Evolutionary conservation across 768 basidiomycete species (phyloP), one percentile per base, ranked within the genome.

Genomic region (Pholiota molesta): DNA sequence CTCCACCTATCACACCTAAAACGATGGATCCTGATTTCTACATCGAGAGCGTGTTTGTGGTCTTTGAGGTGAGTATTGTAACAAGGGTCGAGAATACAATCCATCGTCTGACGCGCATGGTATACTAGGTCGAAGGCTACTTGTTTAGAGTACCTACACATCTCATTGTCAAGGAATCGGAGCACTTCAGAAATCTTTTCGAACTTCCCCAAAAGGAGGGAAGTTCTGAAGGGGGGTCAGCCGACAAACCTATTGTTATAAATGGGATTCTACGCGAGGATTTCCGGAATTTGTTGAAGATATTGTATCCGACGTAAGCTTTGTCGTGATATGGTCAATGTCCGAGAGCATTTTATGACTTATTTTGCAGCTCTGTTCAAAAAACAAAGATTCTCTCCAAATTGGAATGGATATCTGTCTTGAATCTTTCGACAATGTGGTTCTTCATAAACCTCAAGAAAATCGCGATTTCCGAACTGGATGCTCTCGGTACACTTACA

Each of bases 401-500:
- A 19, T 11, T 7, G 11, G 47, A 49, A 49, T 49, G 47, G 47
- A 23, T 49, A 21, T 49, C 47, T 5, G 23, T 49, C 23, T 26
- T 49, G 47, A 49, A 49, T 13, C 23, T 49, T 13, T 49, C 47
- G 7, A 49, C 47, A 13, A 49, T 49, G 47, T 49, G 47, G 47
- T 49, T 10, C 21, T 21, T 49, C n/a, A 19, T 2, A 19, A 49
- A 49, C 23, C 47, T 49, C 47, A 49, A 49, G 19, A 49, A 49
- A 21, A 49, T 49, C 1, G 47, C 47, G 8, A 26, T 49, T 26
- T 21, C 23, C 19, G 23, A 49, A 26, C 23, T 49, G 49, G 40
- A 62, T 8, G 47, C 39, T 5, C 19, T 23, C 19, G 47, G 21
- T 49, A 59, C 63, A 53, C 47, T 49, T 9, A 26, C 47, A 5